Evolutionary conservation across 306 rosid species (phyloP).

Genomic region (Quercus cerris): DNA sequence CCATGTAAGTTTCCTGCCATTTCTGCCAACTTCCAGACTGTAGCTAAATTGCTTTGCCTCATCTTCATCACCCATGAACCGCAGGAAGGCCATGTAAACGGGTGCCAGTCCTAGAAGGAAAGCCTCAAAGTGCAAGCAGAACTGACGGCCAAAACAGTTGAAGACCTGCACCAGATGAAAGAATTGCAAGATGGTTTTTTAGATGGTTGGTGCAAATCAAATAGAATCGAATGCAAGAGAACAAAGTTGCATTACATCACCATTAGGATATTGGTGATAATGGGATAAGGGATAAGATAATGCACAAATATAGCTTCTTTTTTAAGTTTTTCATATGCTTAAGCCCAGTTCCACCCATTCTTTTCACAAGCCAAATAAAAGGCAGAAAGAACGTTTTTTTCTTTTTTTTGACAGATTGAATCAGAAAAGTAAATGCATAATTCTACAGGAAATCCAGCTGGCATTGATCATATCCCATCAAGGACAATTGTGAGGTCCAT

Average conservation of each 20-base stretch:
- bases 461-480: background rate
- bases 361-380: background rate
- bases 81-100: constrained; percentile 53
- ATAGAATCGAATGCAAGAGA: background rate
- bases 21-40: constrained; percentile 52
- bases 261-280: background rate
- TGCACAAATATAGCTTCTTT: background rate
- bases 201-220: background rate
- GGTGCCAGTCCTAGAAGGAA: constrained; percentile 52
- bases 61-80: constrained; percentile 61
- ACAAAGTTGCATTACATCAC: background rate
- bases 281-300: background rate
- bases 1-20: constrained; percentile 50
- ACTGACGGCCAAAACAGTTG: constrained; percentile 53
- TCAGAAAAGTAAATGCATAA: background rate
- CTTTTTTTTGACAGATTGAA: background rate
- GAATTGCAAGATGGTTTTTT: background rate
- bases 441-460: background rate
- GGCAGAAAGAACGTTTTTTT: background rate
- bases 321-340: background rate
- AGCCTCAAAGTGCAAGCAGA: constrained; percentile 59
- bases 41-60: constrained; percentile 52
- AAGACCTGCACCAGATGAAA: constrained; percentile 36
- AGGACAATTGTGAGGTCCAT: background rate
- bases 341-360: background rate